Evolutionary conservation across 2,329 filamentous ascomycete genomes (phyloP).

Genomic region (Colletotrichum musae): DNA sequence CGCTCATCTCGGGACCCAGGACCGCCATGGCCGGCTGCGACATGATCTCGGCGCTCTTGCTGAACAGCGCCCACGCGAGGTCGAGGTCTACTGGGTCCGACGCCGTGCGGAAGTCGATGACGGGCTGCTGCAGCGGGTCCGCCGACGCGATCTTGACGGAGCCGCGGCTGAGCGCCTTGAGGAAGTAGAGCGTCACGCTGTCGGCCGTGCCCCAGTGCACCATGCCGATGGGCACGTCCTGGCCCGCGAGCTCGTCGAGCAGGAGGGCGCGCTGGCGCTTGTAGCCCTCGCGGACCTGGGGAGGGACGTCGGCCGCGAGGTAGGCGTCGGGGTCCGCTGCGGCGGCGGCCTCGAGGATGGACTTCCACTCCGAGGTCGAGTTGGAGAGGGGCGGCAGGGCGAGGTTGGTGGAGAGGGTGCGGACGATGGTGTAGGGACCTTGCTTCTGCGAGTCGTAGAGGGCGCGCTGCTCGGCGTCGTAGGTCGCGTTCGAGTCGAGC

Average conservation of each 20-base stretch:
- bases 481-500: conserved; percentile 51
- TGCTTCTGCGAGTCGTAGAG: conserved; percentile 48
- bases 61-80: conserved; percentile 52
- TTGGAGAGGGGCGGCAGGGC: conserved; percentile 52
- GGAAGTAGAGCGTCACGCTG: conserved; percentile 50
- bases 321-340: conserved; percentile 48
- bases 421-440: conserved; percentile 50
- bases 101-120: conserved; percentile 56
- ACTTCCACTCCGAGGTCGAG: conserved; percentile 47
- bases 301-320: conserved; percentile 50
- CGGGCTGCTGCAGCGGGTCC: conserved; percentile 51
- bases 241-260: conserved; percentile 47
- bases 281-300: conserved; percentile 55
- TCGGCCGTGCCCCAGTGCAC: conserved; percentile 52
- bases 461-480: conserved; percentile 50
- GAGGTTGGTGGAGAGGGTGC: conserved; percentile 48
- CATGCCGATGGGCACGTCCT: conserved; percentile 45
- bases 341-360: conserved; percentile 46
- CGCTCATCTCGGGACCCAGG: conserved; percentile 48
- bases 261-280: conserved; percentile 51
- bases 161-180: conserved; percentile 57
- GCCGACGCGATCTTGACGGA: conserved; percentile 54
- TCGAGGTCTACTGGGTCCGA: conserved; percentile 56
- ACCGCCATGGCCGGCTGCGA: conserved; percentile 47
- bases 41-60: conserved; percentile 49